Evolutionary conservation across 192 early-diverging fungal species (phyloP).

Genomic region (Chytriomyces hyalinus): DNA sequence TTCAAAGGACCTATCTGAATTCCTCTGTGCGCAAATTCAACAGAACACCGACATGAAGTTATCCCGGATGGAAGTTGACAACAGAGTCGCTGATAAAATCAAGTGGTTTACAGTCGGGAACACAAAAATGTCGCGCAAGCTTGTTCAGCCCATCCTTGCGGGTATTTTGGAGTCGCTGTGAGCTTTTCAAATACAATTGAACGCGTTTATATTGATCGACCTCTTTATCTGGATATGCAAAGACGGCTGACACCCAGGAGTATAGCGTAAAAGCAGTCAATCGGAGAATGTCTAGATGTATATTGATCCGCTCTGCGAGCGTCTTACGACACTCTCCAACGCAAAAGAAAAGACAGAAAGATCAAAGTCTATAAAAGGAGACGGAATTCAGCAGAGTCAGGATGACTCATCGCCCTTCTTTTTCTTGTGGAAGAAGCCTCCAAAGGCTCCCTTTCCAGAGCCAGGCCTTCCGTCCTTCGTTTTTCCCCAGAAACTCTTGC

Average conservation of each 20-base stretch:
- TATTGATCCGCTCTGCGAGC: too few species aligned
- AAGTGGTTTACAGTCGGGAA: conserved; percentile 59
- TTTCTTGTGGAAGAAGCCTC: conserved; percentile 7
- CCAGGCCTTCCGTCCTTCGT: neutral
- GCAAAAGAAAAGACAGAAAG: too few species aligned
- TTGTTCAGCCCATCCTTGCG: conserved; percentile 61
- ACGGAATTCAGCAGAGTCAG: neutral
- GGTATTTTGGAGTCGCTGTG: conserved; percentile 67
- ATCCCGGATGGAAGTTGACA: neutral
- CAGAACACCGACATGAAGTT: neutral
- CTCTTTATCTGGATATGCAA: neutral
- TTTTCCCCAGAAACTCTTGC: conserved; percentile 15
- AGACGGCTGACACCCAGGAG: neutral
- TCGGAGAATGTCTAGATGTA: neutral
- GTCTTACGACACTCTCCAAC: too few species aligned
- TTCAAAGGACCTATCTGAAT: conserved; percentile 3
- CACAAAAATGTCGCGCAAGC: conserved; percentile 63
- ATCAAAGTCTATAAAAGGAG: neutral
- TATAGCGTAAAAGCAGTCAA: neutral
- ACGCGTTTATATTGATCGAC: neutral
- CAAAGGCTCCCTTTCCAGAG: conserved; percentile 2
- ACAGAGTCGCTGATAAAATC: conserved; percentile 3
- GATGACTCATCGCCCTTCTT: neutral
- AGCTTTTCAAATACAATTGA: neutral
- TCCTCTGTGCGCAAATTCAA: conserved; percentile 20